These are phyloP conservation scores for Kentomonas sorsogonicus DNA, from an alignment of 208 protist genomes.

Conservation along the genomic window DNA sequence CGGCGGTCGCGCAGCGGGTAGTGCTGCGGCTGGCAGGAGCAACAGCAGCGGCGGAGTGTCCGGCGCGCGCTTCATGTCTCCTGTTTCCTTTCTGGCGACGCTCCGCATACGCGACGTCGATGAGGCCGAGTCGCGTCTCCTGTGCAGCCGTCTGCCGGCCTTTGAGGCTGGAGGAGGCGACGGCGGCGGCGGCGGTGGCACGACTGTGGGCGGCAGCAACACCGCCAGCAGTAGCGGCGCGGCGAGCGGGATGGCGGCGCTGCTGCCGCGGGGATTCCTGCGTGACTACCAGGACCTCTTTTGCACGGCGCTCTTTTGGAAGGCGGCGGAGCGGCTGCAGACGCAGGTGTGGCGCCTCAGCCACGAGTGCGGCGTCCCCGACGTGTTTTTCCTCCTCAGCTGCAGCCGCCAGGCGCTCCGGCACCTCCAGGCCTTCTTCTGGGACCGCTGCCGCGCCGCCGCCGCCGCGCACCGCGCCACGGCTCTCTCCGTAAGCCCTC, in stretches of 20 bases:
- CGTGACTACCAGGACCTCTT: no score
- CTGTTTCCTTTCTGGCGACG: conserved; percentile 16
- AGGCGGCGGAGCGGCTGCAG: conserved; percentile 47
- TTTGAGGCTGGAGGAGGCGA: no score
- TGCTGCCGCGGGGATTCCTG: no score
- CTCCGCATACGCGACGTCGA: no score
- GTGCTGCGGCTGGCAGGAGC: neutral
- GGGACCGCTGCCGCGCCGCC: conserved; percentile 39
- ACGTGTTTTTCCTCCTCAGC: conserved; percentile 77
- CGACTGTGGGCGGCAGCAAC: conserved; percentile 26
- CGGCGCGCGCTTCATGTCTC: no score
- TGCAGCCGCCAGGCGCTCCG: conserved; percentile 40
- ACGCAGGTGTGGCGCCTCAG: conserved; percentile 47
- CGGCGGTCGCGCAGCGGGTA: no score
- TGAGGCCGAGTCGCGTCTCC: no score
- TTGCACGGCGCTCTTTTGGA: conserved; percentile 67
- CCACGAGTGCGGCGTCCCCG: conserved; percentile 39
- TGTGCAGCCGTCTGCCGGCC: no score
- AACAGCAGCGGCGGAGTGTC: neutral
- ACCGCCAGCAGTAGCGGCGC: no score
- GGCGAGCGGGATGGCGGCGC: no score
- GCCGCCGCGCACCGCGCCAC: conserved; percentile 28
- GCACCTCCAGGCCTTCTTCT: conserved; percentile 51
- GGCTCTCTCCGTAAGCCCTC: conserved; percentile 43
- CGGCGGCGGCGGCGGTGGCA: conserved; percentile 11